A percentile compares a stretch with the other conserved stretches of the same genome.
Conservation (phyloP, 352 stramenopile species). For the Phytophthora citrophthora region DNA sequence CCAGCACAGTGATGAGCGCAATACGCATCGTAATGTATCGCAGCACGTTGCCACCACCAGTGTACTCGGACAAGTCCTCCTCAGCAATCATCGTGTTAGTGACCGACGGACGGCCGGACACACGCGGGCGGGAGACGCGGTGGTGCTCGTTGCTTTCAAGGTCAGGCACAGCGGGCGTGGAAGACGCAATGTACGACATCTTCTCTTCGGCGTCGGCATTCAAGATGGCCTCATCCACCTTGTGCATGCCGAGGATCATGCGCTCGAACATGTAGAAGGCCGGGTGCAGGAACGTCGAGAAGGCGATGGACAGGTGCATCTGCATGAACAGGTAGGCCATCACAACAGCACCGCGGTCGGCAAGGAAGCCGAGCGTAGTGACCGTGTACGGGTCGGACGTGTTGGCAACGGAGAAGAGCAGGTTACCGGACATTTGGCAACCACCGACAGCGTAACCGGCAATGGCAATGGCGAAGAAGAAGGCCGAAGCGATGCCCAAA, state of each 20-base stretch:
- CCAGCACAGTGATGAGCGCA: conserved; percentile 40
- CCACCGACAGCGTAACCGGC: conserved; percentile 21
- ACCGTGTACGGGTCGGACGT: conserved; percentile 18
- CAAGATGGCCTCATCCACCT: conserved; percentile 1
- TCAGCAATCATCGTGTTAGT: conserved; percentile 29
- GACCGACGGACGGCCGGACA: conserved; percentile 8
- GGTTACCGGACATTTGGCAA: conserved; percentile 36
- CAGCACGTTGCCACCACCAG: conserved; percentile 34
- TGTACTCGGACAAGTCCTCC: conserved; percentile 46
- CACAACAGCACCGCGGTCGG: conserved; percentile 25
- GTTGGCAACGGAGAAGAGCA: conserved; percentile 35
- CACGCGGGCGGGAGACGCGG: conserved; percentile 1
- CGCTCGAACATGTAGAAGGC: conserved; percentile 40
- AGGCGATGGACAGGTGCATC: conserved; percentile 32
- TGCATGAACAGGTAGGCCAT: conserved; percentile 42
- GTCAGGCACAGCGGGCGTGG: conserved; percentile 24
- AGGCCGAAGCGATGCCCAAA: conserved; percentile 17
- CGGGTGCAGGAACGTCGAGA: conserved; percentile 32
- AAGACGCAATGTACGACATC: conserved; percentile 32
- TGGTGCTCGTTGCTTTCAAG: conserved; percentile 32
- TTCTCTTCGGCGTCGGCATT: conserved; percentile 29
- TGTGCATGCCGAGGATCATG: conserved; percentile 33
- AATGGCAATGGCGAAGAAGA: conserved; percentile 29
- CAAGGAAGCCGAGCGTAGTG: conserved; percentile 24
- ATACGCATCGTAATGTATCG: conserved; percentile 46